Evolutionary conservation across 2,329 filamentous ascomycete species (phyloP), one percentile per base, ranked within the genome.

Genomic region (Chrysoporthe deuterocubensis): DNA sequence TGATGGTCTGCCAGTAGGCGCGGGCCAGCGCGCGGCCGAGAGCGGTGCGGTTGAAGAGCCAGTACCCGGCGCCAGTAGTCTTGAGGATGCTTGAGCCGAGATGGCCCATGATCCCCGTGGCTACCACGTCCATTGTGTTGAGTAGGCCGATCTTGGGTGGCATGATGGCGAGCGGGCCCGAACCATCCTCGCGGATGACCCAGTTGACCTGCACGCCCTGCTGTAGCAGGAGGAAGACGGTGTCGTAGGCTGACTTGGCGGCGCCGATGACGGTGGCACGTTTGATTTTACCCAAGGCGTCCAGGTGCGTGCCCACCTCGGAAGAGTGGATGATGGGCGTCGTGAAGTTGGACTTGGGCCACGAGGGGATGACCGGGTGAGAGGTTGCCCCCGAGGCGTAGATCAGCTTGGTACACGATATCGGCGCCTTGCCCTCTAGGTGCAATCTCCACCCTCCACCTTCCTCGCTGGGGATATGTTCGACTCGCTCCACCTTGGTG

Each of bases 201-300:
- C 87, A 83, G 64, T 86, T 81, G 9, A 89, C 87, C 64, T 83
- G 78, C 52, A 84, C 81, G 2, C 86, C 86, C 0, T 81, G 76
- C 0, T 81, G 80, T 5, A 85, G 87, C 64, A 85, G 86, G 2
- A 84, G 81, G 72, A 89, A 90, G 0, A 85, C 87, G 1, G 85
- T 84, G 74, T 91, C 89, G 81, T 84, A 90, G 1, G 85, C 86
- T 1, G 85, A 89, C 73, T 91, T 92, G 18, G 82, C 82, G 0
- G 81, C 87, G 3, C 89, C 90, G 3, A 91, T 79, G 2, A 92
- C 81, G 0, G 85, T 82, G 3, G 83, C 81, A 72, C 37, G 37
- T 40, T 9, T 9, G 6, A 32, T 75, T 64, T 3, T 78, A 9
- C 72, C 80, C 59, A 71, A 76, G 67, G 78, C 44, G 75, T 78